Base-by-base conservation (phyloP, 495 filamentous ascomycete species). In the Penicillium salamii region DNA sequence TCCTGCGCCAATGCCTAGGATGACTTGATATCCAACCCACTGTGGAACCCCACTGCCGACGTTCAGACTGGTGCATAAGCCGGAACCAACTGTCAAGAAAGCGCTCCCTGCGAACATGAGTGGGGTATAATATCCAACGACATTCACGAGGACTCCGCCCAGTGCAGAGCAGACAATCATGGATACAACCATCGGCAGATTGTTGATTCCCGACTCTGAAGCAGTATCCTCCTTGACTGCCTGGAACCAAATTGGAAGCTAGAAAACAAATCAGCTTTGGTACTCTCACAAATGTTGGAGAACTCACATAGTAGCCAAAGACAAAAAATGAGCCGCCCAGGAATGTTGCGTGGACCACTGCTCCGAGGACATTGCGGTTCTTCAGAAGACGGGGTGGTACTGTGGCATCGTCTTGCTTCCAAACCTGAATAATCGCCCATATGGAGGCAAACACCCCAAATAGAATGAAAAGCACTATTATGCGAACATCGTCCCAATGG, bases 181-280 rank as follows among this genome's bases (percentile, higher is more conserved):
- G 1, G 70, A 61, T 7, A 92, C 71, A 5, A 95, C 77, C 67
- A 89, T 77, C 0, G 90, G 90, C 7, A 96, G 70, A 51, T 82
- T 88, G 58, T 80, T 79, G 59, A 95, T 84, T 35, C 91, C 91
- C 1, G 86, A 90, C 24, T 79, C 64, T 5, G 82, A 79, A 8
- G 90, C 88, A 1, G 72, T 75, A 1, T 77, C 79, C 35, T 78
- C 80, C 61, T 91, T 83, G 57, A 95, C 83, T 13, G 88, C 83
- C 62, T 96, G 91, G 72, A 96, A 95, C 86, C 87, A 96, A 55
- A 92, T 85, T 0, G 91, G 90, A 7, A 95, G 67, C 73, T 87
- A 85, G 32, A 4, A 43, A 23, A 11, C 2, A 4, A 9, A 14
- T 51, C 42, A 58, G 48, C 39, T 19, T 18, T 13, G 23, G 43